Evolutionary conservation across 2,329 filamentous ascomycete species (phyloP).

Genomic region (Lizonia empirigonia): DNA sequence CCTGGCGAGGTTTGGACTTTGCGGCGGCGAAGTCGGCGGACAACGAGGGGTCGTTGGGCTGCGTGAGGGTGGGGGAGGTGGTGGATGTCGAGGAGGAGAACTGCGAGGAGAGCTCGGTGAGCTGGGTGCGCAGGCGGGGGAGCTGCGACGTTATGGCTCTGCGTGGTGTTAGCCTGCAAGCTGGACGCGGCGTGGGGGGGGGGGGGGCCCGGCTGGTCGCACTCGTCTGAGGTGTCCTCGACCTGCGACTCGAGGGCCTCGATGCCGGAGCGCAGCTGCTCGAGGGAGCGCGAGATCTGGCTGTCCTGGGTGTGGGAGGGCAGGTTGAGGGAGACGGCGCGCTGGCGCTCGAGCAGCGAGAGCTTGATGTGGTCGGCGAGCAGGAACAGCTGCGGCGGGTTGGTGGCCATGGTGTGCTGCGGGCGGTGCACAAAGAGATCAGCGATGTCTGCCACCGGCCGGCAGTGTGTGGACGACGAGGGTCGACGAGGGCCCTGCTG

Average conservation of each 20-base stretch:
- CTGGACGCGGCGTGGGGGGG: too few species aligned
- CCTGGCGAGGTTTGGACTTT: conserved; percentile 41
- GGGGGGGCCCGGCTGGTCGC: too few species aligned
- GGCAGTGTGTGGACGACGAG: neutral
- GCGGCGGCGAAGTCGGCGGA: conserved; percentile 47
- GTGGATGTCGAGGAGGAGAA: conserved; percentile 62
- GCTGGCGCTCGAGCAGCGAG: conserved; percentile 87
- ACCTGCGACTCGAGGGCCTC: conserved; percentile 69
- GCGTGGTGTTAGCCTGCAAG: conserved; percentile 3
- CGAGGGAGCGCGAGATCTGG: conserved; percentile 85
- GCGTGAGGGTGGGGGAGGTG: conserved; percentile 47
- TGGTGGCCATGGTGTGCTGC: conserved; percentile 47
- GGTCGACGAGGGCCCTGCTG: neutral
- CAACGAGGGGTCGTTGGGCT: conserved; percentile 52
- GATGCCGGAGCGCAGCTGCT: conserved; percentile 83
- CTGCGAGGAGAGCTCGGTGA: conserved; percentile 76
- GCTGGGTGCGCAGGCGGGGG: conserved; percentile 72
- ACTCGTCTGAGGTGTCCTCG: conserved; percentile 63
- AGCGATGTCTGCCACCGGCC: neutral
- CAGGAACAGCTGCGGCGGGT: conserved; percentile 79
- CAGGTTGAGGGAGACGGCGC: conserved; percentile 79
- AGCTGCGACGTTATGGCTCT: conserved; percentile 61
- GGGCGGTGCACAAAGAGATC: neutral
- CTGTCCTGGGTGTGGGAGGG: conserved; percentile 82
- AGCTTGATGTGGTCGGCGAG: conserved; percentile 97